Evolutionary conservation across 2,329 filamentous ascomycete species (phyloP).

Genomic region (Hirsutella minnesotensis): DNA sequence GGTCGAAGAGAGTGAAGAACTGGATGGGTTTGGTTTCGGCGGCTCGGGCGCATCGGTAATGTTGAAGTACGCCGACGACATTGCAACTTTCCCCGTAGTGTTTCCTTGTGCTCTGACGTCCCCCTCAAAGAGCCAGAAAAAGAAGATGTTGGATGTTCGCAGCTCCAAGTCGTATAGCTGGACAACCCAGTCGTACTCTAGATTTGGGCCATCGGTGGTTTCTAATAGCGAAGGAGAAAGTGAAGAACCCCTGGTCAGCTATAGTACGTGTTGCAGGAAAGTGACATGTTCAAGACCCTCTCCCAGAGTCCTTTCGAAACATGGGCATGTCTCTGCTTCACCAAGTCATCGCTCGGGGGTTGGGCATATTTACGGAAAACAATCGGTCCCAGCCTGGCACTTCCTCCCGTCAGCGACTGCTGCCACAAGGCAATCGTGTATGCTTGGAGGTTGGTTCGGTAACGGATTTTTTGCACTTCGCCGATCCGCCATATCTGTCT

Average conservation of each 20-base stretch:
- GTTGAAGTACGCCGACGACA: conserved; percentile 7
- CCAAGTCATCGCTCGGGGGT: not conserved
- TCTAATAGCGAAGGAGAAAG: not conserved
- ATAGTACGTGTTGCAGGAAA: too few relatives aligned
- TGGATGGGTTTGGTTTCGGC: not conserved
- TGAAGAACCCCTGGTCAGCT: too few relatives aligned
- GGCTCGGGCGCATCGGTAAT: conserved; percentile 3
- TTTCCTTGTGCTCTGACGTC: conserved; percentile 5
- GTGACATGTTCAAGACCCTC: too few relatives aligned
- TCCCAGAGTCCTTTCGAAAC: too few relatives aligned
- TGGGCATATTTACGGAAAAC: conserved; percentile 4
- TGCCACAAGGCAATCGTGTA: conserved; percentile 16
- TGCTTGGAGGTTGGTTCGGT: conserved; percentile 9
- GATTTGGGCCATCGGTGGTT: conserved; percentile 3
- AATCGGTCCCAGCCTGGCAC: conserved; percentile 7
- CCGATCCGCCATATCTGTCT: not conserved
- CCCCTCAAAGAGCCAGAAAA: conserved; percentile 12
- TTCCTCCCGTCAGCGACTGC: conserved; percentile 2
- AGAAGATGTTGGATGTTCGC: conserved; percentile 7
- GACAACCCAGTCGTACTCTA: conserved; percentile 9
- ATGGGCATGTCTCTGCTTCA: too few relatives aligned
- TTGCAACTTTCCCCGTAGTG: not conserved
- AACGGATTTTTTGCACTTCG: conserved; percentile 9
- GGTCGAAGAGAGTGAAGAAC: not conserved
- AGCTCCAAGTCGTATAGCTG: conserved; percentile 7